Base-by-base conservation (phyloP, 2,329 filamentous ascomycete species). In the Trichoderma hamatum region DNA sequence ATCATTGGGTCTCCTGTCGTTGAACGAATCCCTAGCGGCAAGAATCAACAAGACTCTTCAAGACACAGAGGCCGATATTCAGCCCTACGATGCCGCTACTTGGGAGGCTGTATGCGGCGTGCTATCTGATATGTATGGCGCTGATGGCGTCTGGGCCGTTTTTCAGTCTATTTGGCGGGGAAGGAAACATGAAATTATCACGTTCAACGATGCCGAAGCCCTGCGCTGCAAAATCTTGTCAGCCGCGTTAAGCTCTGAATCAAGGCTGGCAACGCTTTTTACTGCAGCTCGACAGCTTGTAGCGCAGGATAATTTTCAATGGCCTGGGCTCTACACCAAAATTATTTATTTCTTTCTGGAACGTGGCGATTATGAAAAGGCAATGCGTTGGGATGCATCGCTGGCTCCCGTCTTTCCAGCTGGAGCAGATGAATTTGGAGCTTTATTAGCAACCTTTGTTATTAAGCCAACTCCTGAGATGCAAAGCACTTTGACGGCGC, bases 311-410 rank as follows among this genome's bases (percentile, higher is more conserved):
- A 72, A 75, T 34, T 80, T 80, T 14, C 75, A 75, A 51, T 88
- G 85, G 86, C 85, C 86, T 1, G 74, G 80, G 14, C 74, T 87
- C 2, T 87, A 88, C 71, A 75, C 76, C n/a, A 83, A 78, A n/a
- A 72, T 83, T 14, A 73, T 88, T 21, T 76, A 80, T 24, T 77
- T 78, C 71, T 82, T 83, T 58, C 76, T 88, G 5, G 76, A 74
- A 1, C 78, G 78, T 30, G 77, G 75, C 32, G 76, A 81, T 54
- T 80, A 80, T 62, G 75, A 77, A 1, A 74, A 78, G 56, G 82
- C 79, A 9, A 68, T 84, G 55, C 76, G 77, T 32, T 88, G 86
- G 85, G 85, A 88, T 71, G 49, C 83, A 5, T 80, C 78, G 5
- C 74, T 88, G 24, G 78, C 76, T 36, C 77, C 81, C 5, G 78